Evolutionary conservation across 2,329 filamentous ascomycete genomes (phyloP).

Genomic region (Alternaria metachromatica): DNA sequence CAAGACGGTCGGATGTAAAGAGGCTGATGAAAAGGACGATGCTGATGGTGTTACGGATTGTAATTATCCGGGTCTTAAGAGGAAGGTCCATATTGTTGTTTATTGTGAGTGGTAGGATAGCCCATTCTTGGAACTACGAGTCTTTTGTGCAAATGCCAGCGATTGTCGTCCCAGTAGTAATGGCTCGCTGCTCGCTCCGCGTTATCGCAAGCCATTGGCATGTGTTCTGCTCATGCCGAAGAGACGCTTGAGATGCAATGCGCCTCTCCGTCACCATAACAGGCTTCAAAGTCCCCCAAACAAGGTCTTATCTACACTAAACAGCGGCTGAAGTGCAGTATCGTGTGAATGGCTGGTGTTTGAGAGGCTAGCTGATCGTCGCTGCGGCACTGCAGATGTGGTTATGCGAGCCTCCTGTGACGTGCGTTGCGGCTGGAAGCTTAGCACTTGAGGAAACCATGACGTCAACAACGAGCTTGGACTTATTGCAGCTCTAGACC

Average conservation of each 20-base stretch:
- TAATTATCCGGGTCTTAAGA: background rate
- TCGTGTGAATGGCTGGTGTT: background rate
- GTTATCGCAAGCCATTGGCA: background rate
- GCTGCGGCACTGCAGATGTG: constrained; percentile 3
- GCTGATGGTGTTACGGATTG: background rate
- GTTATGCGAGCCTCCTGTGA: constrained; percentile 6
- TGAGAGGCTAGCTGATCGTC: background rate
- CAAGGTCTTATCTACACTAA: background rate
- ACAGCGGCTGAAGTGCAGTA: background rate
- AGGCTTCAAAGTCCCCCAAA: background rate
- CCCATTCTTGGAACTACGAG: background rate
- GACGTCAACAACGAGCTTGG: constrained; percentile 12
- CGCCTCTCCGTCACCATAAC: background rate
- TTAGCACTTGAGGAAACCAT: constrained; percentile 5
- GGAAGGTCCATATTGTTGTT: background rate
- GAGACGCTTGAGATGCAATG: background rate
- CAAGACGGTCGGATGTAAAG: fast-evolving
- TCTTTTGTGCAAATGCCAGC: background rate
- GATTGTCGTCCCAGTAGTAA: background rate
- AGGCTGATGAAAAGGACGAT: background rate
- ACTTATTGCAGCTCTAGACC: constrained; percentile 2
- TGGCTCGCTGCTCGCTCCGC: background rate
- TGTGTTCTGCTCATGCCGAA: background rate
- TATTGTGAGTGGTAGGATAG: background rate
- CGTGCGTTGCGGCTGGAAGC: constrained; percentile 2